A percentile compares a stretch with the other conserved stretches of the same genome.
Conservation (phyloP, 2,329 filamentous ascomycete genomes). For the Claviceps arundinis region DNA sequence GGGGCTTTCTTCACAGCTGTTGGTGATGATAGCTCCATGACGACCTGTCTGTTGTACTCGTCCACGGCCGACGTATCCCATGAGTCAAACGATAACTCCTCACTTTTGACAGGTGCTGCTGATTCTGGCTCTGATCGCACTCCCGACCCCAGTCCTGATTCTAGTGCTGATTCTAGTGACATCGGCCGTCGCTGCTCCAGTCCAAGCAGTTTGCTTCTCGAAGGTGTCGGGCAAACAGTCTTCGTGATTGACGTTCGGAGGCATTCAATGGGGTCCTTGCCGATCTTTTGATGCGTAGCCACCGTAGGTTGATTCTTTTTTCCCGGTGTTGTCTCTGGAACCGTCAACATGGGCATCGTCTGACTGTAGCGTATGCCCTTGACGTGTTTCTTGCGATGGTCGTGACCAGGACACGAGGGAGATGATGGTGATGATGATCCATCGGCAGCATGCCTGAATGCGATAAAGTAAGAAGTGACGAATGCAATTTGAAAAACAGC, state of each 20-base stretch:
- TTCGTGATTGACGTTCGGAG: slow-evolving; percentile 27
- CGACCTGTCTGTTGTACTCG: slow-evolving; percentile 44
- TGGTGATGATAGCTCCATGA: slow-evolving; percentile 35
- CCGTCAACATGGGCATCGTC: slow-evolving; percentile 23
- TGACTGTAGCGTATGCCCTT: slow-evolving; percentile 41
- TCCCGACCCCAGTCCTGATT: too few species aligned
- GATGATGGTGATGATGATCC: slow-evolving; percentile 5
- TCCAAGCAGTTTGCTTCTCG: slow-evolving; percentile 40
- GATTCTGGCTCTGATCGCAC: slow-evolving; percentile 22
- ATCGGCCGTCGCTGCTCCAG: slow-evolving; percentile 27
- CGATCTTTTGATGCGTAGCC: slow-evolving; percentile 22
- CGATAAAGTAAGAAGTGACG: slow-evolving; percentile 30
- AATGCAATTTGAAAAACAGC: slow-evolving; percentile 36
- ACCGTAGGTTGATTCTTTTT: slow-evolving; percentile 28
- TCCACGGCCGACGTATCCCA: slow-evolving; percentile 64
- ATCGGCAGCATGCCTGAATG: slow-evolving; percentile 18
- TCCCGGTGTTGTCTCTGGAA: slow-evolving; percentile 20
- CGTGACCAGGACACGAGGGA: slow-evolving; percentile 18
- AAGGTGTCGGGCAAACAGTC: slow-evolving; percentile 41
- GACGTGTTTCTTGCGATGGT: slow-evolving; percentile 18
- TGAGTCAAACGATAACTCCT: slow-evolving; percentile 55
- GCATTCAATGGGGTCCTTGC: slow-evolving; percentile 12
- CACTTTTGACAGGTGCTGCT: slow-evolving; percentile 20
- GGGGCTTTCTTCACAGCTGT: slow-evolving; percentile 32
- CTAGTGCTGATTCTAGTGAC: slow-evolving; percentile 33